A percentile compares a stretch with the other conserved stretches of the same genome.
phyloP scores from a whole-genome alignment of 441 rosid genomes.

The Macaranga tanarius region DNA sequence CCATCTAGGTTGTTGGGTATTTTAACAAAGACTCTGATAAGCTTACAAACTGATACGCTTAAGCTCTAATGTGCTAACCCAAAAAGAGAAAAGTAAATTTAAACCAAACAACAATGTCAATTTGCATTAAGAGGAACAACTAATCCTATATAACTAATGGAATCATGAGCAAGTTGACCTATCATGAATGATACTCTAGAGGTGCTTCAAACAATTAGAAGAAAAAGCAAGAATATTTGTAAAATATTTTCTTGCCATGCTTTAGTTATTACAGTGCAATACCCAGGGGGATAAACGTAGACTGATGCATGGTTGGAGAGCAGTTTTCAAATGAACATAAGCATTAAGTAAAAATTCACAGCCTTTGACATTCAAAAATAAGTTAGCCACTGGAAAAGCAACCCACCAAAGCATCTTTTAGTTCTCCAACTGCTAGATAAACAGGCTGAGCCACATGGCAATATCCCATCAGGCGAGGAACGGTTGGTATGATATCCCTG shows the following conservation, averaged over 20 bases:
- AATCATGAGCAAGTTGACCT: background rate
- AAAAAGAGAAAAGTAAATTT: background rate
- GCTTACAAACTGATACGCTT: background rate
- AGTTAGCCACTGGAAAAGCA: background rate
- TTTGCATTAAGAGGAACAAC: background rate
- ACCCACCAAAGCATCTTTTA: slow-evolving; percentile 62
- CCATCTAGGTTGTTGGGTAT: no score
- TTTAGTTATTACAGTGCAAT: background rate
- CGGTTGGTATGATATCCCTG: slow-evolving; percentile 94
- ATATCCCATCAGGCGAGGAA: slow-evolving; percentile 96
- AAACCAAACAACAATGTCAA: background rate
- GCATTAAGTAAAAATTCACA: background rate
- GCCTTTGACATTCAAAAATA: background rate
- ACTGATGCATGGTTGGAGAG: background rate
- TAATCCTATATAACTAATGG: background rate
- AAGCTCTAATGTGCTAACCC: background rate
- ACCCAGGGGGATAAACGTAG: background rate
- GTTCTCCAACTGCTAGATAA: slow-evolving; percentile 71
- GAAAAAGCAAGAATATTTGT: background rate
- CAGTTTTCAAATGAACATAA: background rate
- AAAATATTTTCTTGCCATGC: slow-evolving; percentile 1
- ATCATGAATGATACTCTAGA: background rate
- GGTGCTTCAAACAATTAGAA: background rate
- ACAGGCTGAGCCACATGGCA: slow-evolving; percentile 95
- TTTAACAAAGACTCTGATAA: background rate